Evolutionary conservation across 345 rosid genomes (phyloP).

Genomic region (Eucalyptus erythrocorys): DNA sequence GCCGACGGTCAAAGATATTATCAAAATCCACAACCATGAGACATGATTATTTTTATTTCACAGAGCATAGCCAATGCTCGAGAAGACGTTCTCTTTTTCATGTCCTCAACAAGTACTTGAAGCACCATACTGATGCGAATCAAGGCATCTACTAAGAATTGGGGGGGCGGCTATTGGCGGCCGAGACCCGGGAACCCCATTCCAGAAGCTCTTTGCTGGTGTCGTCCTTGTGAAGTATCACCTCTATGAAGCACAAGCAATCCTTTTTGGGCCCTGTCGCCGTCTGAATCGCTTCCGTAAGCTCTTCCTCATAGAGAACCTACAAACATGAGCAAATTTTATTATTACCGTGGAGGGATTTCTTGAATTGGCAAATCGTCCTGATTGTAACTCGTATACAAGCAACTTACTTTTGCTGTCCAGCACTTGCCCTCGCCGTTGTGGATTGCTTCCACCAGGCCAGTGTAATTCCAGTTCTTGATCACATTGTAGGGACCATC

Average conservation of each 20-base stretch:
- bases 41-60: too few species aligned
- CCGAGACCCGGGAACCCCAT: slow-evolving; percentile 75
- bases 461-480: slow-evolving; percentile 85
- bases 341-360: background rate
- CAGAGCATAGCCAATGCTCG: too few species aligned
- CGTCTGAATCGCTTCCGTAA: slow-evolving; percentile 33
- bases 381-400: background rate
- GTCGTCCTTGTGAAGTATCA: slow-evolving; percentile 66
- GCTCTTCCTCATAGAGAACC: slow-evolving; percentile 61
- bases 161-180: slow-evolving; percentile 72
- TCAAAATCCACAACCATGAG: too few species aligned
- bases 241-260: slow-evolving; percentile 65
- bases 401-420: slow-evolving; percentile 49
- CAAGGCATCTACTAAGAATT: slow-evolving; percentile 30
- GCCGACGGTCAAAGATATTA: too few species aligned
- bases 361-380: background rate
- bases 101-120: too few species aligned
- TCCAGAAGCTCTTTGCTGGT: slow-evolving; percentile 50
- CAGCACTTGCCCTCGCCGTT: slow-evolving; percentile 57
- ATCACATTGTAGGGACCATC: slow-evolving; percentile 83
- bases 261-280: too few species aligned
- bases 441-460: slow-evolving; percentile 12
- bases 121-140: background rate
- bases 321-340: background rate
- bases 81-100: too few species aligned